Base-by-base conservation (phyloP, 176 grass and related monocot species). In the Urochloa ruziziensis region DNA sequence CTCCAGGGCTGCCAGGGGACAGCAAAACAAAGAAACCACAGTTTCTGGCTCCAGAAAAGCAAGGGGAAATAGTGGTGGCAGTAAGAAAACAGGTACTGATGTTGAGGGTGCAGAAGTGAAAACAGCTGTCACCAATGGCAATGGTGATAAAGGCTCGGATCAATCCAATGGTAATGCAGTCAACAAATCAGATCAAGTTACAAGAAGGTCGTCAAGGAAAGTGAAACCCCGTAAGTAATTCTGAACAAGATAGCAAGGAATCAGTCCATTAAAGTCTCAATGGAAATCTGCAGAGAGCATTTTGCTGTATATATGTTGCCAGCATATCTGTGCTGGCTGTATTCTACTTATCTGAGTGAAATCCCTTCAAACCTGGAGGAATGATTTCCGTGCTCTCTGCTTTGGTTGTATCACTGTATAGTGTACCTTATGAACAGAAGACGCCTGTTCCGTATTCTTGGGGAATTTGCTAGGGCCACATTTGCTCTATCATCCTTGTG, bases 171-270 rank as follows among this genome's bases (percentile, higher is more conserved):
- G 6, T 9, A n/a, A 11, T 5, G 40, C 23, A 21, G 24, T 29
- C 37, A 9, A 64, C 39, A 76, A 44, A 68, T 63, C 83, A 58
- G 39, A 43, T 6, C 62, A 28, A 16, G 61, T 68, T 69, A 25
- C 57, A 32, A 82, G 56, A 82, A 82, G 60, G 33, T 84, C 80
- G 11, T 81, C 86, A 0, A 84, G 74, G 66, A 89, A 62, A 74
- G 58, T 32, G 44, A 85, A 91, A 67, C 28, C 84, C 23, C 84
- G 43, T 5, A 80, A 16, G 82, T 36, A 62, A 62, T 81, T 75
- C 70, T n/a, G 17, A 62, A 70, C 35, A 23, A 75, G 49, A n/a
- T n/a, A 21, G 25, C 77, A 12, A 30, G 53, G 70, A 69, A 53
- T 32, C n/a, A 25, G 2, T 34, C 39, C 49, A 2, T 23, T 62